Evolutionary conservation across 208 protist genomes (phyloP), one percentile per base, ranked within the genome.

Genomic region (Trypanosoma grayi): DNA sequence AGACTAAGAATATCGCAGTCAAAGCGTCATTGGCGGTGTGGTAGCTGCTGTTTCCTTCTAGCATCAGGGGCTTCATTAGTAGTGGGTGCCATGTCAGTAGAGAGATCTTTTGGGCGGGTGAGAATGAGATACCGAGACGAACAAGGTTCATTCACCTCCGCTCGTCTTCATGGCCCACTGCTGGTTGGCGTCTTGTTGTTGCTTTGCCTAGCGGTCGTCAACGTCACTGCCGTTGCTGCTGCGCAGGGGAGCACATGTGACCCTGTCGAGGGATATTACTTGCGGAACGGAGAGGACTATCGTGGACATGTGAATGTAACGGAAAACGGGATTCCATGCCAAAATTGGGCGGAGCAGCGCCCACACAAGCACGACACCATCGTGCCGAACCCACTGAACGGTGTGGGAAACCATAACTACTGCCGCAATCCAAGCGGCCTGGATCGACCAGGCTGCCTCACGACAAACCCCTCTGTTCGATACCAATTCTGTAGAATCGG

Each of bases 331-430:
- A 43, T 73, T 53, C 34, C 61, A 30, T 90, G 86, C 63, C 80
- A 85, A 58, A 58, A 45, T 34, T 88, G 81, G 86, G 61, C 53
- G 20, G 44, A 54, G 54, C 77, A 84, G 63, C 44, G 34, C 0
- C 77, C 79, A 4, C 51, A 80, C 44, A 25, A 40, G 6, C 77
- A 89, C 61, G 66, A 59, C 10, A 69, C 57, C n/a, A 66, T 60
- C 11, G 61, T 74, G 8, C 45, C 78, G 0, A 57, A 79, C 46
- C 20, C 54, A 10, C 68, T 71, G 2, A 59, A 48, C 2, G 83
- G 80, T 4, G 70, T 93, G 10, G 83, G 86, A 27, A 60, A 78
- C 56, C 80, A 90, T 71, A 87, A 81, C 72, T 79, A 83, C 66
- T 93, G 86, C 69, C 79, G 86, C 48, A 86, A 93, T 70, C 73